Percentiles rank a stretch among this genome's conserved stretches.
Evolutionary conservation across 2,329 filamentous ascomycete species (phyloP).

Genomic region (Paracamarosporium sp.): DNA sequence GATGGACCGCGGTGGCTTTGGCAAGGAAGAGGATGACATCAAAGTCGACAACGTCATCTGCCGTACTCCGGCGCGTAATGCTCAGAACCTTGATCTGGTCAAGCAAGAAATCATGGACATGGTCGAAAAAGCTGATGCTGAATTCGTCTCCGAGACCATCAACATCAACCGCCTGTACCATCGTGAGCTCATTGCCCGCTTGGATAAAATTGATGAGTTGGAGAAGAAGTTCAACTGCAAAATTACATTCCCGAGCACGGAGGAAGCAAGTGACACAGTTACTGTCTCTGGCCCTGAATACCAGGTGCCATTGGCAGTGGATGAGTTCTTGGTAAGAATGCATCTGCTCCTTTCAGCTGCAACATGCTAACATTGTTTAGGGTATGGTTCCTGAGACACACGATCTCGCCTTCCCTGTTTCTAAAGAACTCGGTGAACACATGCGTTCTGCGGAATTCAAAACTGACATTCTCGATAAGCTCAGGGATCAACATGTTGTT

Average conservation of each 20-base stretch:
- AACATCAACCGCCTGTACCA: slow-evolving; percentile 95
- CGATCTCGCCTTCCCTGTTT: slow-evolving; percentile 83
- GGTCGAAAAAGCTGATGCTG: slow-evolving; percentile 97
- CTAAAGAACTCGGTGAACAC: slow-evolving; percentile 77
- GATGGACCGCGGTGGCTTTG: slow-evolving; percentile 93
- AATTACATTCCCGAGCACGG: slow-evolving; percentile 96
- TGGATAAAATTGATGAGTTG: slow-evolving; percentile 88
- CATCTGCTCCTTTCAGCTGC: background rate
- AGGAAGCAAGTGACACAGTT: slow-evolving; percentile 95
- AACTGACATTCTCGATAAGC: slow-evolving; percentile 79
- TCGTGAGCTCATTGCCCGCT: slow-evolving; percentile 86
- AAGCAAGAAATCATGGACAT: slow-evolving; percentile 99
- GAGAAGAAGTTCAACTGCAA: slow-evolving; percentile 99
- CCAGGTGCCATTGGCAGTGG: slow-evolving; percentile 95
- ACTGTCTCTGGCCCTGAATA: slow-evolving; percentile 96
- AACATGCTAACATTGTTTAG: slow-evolving; percentile 52
- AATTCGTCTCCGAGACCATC: slow-evolving; percentile 93
- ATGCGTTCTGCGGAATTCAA: slow-evolving; percentile 83
- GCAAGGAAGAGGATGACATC: slow-evolving; percentile 96
- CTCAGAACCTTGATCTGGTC: slow-evolving; percentile 93
- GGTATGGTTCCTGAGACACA: slow-evolving; percentile 98
- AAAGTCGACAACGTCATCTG: slow-evolving; percentile 99
- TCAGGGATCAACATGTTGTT: slow-evolving; percentile 91
- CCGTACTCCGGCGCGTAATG: slow-evolving; percentile 94
- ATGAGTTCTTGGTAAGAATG: slow-evolving; percentile 78